Evolutionary conservation across 257 asterid species (phyloP).

Genomic region (Prunella vulgaris): DNA sequence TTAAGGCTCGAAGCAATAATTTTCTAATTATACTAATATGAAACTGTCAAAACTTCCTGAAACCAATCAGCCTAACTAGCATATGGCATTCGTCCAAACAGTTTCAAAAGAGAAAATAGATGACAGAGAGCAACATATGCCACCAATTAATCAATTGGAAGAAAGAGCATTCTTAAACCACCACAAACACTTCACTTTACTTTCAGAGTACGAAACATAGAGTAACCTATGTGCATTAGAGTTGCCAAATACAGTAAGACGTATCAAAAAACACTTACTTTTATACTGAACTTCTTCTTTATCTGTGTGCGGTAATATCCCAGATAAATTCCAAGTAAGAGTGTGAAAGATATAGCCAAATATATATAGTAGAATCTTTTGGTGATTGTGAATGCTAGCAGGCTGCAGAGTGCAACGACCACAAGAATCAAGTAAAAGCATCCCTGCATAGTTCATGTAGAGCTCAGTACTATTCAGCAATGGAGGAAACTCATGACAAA

Average conservation of each 20-base stretch:
- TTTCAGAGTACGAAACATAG: neutral
- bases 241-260: neutral
- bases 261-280: conserved; percentile 36
- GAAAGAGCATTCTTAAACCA: neutral
- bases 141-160: neutral
- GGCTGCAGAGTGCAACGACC: conserved; percentile 42
- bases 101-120: neutral
- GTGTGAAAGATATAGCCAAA: conserved; percentile 47
- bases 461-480: conserved; percentile 9
- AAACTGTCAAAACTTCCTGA: neutral
- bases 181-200: neutral
- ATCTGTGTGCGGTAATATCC: conserved; percentile 72
- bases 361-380: conserved; percentile 53
- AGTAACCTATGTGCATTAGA: neutral
- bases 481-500: neutral
- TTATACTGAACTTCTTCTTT: conserved; percentile 75
- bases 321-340: conserved; percentile 53
- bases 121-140: neutral
- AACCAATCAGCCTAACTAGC: neutral
- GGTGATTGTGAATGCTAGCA: conserved; percentile 57
- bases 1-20: no score
- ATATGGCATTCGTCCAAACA: neutral
- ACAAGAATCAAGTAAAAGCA: conserved; percentile 43
- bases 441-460: conserved; percentile 57
- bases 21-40: no score